Conservation (phyloP, 768 basidiomycete genomes). For the Suillus weaverae region DNA sequence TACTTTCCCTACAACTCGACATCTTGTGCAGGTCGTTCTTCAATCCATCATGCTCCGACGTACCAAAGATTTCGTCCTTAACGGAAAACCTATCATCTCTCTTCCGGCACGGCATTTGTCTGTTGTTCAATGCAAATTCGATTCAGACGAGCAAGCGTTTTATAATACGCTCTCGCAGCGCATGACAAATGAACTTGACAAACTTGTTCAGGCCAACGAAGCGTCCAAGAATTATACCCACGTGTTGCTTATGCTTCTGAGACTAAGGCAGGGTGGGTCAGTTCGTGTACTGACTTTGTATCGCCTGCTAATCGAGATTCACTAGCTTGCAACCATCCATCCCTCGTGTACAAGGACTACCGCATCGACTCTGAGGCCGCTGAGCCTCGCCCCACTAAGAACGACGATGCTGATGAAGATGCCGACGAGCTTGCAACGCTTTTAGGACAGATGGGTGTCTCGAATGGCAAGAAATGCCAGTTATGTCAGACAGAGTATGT, state of each 20-base stretch:
- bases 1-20: not conserved
- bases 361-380: conserved; percentile 73
- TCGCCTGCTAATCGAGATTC: conserved; percentile 3
- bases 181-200: conserved; percentile 66
- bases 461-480: conserved; percentile 62
- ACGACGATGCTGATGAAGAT: conserved; percentile 54
- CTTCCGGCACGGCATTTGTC: conserved; percentile 75
- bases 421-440: conserved; percentile 75
- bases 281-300: not conserved
- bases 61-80: conserved; percentile 66
- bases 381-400: conserved; percentile 57
- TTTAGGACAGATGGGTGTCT: conserved; percentile 69
- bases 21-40: conserved; percentile 60
- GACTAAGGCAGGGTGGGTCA: conserved; percentile 82
- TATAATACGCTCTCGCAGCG: conserved; percentile 71
- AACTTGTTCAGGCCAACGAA: conserved; percentile 53
- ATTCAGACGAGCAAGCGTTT: conserved; percentile 73
- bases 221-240: conserved; percentile 64
- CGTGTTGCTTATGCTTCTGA: conserved; percentile 69
- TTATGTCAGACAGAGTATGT: conserved; percentile 74
- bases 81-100: conserved; percentile 81
- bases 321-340: conserved; percentile 88
- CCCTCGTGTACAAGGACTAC: conserved; percentile 77
- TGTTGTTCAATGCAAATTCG: conserved; percentile 76
- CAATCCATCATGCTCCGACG: conserved; percentile 89